phyloP scores from a whole-genome alignment of 768 basidiomycete genomes.

The Hirschioporus abietinus region DNA sequence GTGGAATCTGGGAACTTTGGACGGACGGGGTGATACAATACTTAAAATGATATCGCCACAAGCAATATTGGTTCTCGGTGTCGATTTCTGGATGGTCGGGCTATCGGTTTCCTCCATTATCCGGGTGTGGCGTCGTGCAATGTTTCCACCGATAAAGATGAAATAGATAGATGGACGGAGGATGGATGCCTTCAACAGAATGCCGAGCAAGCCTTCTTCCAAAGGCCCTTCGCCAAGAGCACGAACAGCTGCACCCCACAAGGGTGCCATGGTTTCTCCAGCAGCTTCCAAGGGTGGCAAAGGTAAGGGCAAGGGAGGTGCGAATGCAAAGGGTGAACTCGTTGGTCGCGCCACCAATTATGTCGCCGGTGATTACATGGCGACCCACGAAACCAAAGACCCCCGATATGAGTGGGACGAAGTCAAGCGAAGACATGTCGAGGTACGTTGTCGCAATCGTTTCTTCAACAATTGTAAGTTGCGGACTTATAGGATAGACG shows the following conservation, averaged over 20 bases:
- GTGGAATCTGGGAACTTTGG: not conserved
- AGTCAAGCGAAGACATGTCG: not conserved
- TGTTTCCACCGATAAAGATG: too few relatives aligned
- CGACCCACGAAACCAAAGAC: not conserved
- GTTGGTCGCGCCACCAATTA: not conserved
- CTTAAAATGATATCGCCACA: too few relatives aligned
- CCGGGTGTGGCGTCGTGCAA: too few relatives aligned
- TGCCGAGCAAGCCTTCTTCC: not conserved
- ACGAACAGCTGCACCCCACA: not conserved
- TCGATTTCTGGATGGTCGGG: too few relatives aligned
- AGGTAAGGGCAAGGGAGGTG: not conserved
- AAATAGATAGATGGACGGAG: too few relatives aligned
- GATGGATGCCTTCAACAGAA: not conserved
- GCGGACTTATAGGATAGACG: not conserved
- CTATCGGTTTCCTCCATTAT: too few relatives aligned
- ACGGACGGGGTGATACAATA: too few relatives aligned
- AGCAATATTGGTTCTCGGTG: too few relatives aligned
- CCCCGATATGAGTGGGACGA: conserved; percentile 3
- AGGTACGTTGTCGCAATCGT: not conserved
- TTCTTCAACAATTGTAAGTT: not conserved
- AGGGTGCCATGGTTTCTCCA: not conserved
- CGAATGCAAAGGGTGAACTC: not conserved
- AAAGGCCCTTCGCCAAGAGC: not conserved
- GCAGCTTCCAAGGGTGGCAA: not conserved
- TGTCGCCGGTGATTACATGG: conserved; percentile 1